Base-by-base conservation (phyloP, 176 grass and related monocot species). In the Bonia amplexicaulis region DNA sequence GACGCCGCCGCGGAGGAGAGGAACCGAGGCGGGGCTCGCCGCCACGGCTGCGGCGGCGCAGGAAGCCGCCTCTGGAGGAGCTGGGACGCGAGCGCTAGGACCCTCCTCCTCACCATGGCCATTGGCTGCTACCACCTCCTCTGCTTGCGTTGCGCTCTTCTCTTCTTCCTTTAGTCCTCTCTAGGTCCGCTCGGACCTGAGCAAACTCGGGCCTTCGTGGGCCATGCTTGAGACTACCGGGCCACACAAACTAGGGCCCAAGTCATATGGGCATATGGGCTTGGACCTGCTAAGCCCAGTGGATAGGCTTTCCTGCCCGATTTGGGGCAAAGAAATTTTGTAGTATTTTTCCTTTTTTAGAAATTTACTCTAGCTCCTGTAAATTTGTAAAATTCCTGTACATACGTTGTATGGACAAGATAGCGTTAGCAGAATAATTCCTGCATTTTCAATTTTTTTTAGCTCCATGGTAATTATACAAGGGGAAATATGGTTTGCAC, bases 61-160 rank as follows among this genome's bases (percentile, higher is more conserved):
- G 51, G 54, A 17, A 46, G 22, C 53, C 70, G 82, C 48, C 45
- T 23, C 2, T 42, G 27, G 67, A 90, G 55, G 78, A 88, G 68
- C 79, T 69, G 82, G 33, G 20, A 72, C 69, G 83, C 84, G 76
- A 90, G 82, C 52, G 87, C 82, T 35, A 81, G 68, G 63, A 68
- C 79, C 83, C 93, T 87, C 26, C 89, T 80, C 85, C 88, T 94
- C 93, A 90, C 90, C 90, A 94, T 94, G 64, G 81, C 73, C 71
- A 59, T 74, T 12, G 9, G 52, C 37, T 67, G 6, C 33, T 5
- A 6, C 66, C 35, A 2, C 40, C 40, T n/a, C 53, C 29, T 68
- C 63, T 17, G 77, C 79, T 60, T 39, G 44, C 47, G 41, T 71
- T 37, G 69, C 16, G 9, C 29, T 66, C 17, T 45, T 58, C 74